These are phyloP conservation scores for Candida sanyaensis DNA, from an alignment of 1,139 yeast species.

Conservation along the genomic window DNA sequence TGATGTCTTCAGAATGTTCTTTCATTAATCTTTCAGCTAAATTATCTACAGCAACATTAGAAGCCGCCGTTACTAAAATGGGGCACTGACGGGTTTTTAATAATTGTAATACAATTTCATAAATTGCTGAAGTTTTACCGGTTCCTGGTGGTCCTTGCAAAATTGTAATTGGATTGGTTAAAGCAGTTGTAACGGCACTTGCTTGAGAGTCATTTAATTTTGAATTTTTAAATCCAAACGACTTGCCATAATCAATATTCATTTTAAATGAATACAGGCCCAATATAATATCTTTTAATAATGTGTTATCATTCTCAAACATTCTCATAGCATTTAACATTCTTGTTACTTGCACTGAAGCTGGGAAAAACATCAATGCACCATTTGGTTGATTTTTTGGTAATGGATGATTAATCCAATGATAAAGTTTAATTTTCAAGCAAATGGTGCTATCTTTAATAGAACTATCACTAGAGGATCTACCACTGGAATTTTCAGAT, in stretches of 20 bases:
- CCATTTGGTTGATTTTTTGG: constrained; percentile 44
- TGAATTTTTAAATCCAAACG: constrained; percentile 42
- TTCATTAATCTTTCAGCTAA: constrained; percentile 65
- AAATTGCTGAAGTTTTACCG: constrained; percentile 74
- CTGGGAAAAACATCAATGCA: constrained; percentile 54
- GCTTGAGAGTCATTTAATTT: constrained; percentile 64
- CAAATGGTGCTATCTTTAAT: too few species aligned
- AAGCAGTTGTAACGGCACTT: constrained; percentile 64
- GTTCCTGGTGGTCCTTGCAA: constrained; percentile 87
- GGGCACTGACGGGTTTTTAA: constrained; percentile 58
- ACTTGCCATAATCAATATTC: too few species aligned
- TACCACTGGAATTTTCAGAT: too few species aligned
- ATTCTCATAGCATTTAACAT: constrained; percentile 65
- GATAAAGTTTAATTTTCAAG: constrained; percentile 54
- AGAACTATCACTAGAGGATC: too few species aligned
- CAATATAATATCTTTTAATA: constrained; percentile 56
- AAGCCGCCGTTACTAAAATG: constrained; percentile 70
- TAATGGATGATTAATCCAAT: constrained; percentile 53
- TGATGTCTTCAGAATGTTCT: constrained; percentile 48
- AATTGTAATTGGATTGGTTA: constrained; percentile 67
- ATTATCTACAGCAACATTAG: constrained; percentile 74
- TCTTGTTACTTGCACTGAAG: constrained; percentile 62
- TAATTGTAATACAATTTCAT: constrained; percentile 63
- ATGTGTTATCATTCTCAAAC: constrained; percentile 57
- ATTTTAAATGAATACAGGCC: constrained; percentile 32